Percentiles rank a stretch among this genome's conserved stretches.
Evolutionary conservation across 2,329 filamentous ascomycete species (phyloP).

Genomic region (Pyrenophora graminea): DNA sequence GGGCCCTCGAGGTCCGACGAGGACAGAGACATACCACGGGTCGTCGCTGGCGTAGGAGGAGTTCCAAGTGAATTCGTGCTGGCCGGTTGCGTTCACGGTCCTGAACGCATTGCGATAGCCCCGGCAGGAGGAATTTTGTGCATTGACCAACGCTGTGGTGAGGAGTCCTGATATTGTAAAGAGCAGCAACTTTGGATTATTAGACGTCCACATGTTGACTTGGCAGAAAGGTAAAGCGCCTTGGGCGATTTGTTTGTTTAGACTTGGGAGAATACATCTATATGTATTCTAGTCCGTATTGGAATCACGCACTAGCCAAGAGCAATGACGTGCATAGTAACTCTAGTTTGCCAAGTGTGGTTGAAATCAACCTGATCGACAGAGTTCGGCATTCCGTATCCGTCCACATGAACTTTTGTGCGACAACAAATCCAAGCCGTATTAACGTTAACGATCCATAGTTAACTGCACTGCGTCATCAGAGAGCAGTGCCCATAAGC

Average conservation of each 20-base stretch:
- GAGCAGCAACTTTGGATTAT: constrained; percentile 2
- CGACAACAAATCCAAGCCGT: no score
- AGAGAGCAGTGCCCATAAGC: not conserved
- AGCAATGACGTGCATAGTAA: not conserved
- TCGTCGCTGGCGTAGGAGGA: constrained; percentile 3
- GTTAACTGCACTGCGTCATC: not conserved
- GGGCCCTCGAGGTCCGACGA: constrained; percentile 2
- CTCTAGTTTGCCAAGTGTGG: not conserved
- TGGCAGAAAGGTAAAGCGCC: constrained; percentile 1
- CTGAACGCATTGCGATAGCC: not conserved
- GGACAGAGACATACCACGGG: constrained; percentile 5
- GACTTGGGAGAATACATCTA: constrained; percentile 1
- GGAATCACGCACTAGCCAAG: not conserved
- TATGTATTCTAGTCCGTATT: not conserved
- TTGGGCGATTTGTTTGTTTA: not conserved
- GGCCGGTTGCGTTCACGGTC: constrained; percentile 3
- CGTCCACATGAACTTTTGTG: not conserved
- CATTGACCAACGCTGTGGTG: constrained; percentile 1
- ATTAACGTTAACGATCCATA: not conserved
- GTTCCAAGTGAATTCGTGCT: constrained; percentile 9
- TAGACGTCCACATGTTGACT: constrained; percentile 1
- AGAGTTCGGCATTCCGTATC: not conserved
- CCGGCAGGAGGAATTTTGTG: constrained; percentile 1
- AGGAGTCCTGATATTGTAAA: constrained; percentile 5
- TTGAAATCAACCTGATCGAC: not conserved